Percentiles rank a stretch among this genome's conserved stretches.
phyloP scores from a whole-genome alignment of 1,284 basidiomycete species.

The Chalciporus sp. region DNA sequence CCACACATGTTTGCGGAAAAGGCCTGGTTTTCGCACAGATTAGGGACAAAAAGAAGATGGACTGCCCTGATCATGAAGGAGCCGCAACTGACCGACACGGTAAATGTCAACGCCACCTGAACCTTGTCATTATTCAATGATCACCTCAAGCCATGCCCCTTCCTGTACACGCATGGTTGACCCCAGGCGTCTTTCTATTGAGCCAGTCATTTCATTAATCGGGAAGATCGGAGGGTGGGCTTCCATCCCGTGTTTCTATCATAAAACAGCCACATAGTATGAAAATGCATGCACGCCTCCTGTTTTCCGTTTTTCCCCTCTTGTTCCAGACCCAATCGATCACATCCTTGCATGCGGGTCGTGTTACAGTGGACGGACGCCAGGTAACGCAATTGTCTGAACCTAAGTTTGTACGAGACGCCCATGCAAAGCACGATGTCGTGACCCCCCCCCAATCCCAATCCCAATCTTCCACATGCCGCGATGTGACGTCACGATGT shows the following conservation, averaged over 20 bases:
- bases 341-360: not conserved
- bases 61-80: slow-evolving; percentile 11
- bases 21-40: not conserved
- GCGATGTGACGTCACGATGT: slow-evolving; percentile 23
- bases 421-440: not conserved
- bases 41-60: not conserved
- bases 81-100: slow-evolving; percentile 20
- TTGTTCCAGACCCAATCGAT: not conserved
- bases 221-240: not conserved
- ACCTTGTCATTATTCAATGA: slow-evolving; percentile 28
- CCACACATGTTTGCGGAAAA: not conserved
- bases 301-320: not conserved
- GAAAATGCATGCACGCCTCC: not conserved
- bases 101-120: slow-evolving; percentile 30
- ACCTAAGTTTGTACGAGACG: slow-evolving; percentile 28
- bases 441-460: not conserved
- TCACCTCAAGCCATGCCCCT: slow-evolving; percentile 22
- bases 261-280: slow-evolving; percentile 22
- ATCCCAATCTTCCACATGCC: too few relatives aligned
- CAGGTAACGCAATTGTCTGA: slow-evolving; percentile 15
- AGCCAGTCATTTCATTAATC: slow-evolving; percentile 8
- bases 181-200: slow-evolving; percentile 7
- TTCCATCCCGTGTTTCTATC: slow-evolving; percentile 8
- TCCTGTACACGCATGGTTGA: slow-evolving; percentile 12
- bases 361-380: too few relatives aligned